Evolutionary conservation across 306 rosid species (phyloP).

Genomic region (Carpinus fangiana): DNA sequence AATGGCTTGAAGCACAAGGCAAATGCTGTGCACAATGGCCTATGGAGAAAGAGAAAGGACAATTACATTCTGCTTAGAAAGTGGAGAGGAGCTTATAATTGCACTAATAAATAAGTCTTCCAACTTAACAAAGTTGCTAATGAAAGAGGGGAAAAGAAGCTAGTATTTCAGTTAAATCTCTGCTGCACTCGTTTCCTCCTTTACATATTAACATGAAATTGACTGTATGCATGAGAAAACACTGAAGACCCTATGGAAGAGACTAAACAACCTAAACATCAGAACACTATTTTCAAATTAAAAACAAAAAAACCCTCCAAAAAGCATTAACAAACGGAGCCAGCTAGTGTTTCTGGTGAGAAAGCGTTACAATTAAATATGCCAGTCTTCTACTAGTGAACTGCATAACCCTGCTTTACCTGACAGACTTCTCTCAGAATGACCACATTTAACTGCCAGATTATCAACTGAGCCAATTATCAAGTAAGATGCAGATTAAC

Average conservation of each 20-base stretch:
- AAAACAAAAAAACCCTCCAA: too few relatives aligned
- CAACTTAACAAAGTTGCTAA: neutral
- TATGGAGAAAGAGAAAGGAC: neutral
- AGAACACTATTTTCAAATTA: neutral
- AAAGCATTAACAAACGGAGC: too few relatives aligned
- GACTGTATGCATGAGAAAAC: neutral
- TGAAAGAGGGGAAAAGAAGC: neutral
- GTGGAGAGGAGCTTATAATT: neutral
- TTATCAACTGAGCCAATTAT: neutral
- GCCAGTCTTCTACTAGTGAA: neutral
- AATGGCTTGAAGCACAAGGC: neutral
- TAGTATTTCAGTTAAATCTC: neutral
- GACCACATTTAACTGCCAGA: conserved; percentile 18
- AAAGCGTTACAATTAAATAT: neutral
- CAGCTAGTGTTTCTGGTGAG: neutral
- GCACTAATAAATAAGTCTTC: neutral
- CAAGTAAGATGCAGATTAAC: conserved; percentile 7
- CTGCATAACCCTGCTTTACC: neutral
- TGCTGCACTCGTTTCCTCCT: neutral
- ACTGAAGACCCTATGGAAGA: neutral
- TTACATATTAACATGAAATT: neutral
- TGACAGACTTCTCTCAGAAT: neutral
- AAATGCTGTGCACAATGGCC: too few relatives aligned
- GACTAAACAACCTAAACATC: neutral
- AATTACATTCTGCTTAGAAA: neutral